A percentile compares a stretch with the other conserved stretches of the same genome.
Evolutionary conservation across 225 moss, liverwort and hornwort genomes (phyloP).

Genomic region (Pseudisothecium myosuroides): DNA sequence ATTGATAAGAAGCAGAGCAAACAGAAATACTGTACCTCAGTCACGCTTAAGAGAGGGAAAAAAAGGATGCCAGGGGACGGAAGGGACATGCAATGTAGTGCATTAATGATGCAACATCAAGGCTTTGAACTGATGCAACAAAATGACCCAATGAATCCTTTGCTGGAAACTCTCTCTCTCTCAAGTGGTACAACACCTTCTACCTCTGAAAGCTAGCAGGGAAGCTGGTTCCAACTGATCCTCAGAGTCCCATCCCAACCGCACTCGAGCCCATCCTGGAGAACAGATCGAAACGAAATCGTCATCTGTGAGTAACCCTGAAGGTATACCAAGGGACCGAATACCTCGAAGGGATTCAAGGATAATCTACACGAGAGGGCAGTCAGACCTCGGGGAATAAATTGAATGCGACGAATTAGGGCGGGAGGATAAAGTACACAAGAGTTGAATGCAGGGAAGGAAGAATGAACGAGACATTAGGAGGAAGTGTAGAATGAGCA

Average conservation of each 20-base stretch:
- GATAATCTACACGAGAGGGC: conserved; percentile 12
- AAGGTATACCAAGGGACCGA: neutral
- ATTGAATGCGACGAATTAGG: conserved; percentile 4
- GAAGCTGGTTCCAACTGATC: neutral
- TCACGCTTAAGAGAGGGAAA: neutral
- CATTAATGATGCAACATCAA: conserved; percentile 39
- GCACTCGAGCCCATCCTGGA: conserved; percentile 8
- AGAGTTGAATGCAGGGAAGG: conserved; percentile 3
- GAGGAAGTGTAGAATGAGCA: conserved; percentile 3
- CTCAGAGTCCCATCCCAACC: conserved; percentile 18
- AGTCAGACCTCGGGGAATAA: neutral
- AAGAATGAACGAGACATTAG: conserved; percentile 5
- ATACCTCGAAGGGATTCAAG: neutral
- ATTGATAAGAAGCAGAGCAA: neutral
- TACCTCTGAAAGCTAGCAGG: conserved; percentile 17
- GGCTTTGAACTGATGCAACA: conserved; percentile 24
- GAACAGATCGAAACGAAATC: conserved; percentile 7
- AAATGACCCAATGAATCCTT: conserved; percentile 21
- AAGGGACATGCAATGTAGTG: conserved; percentile 22
- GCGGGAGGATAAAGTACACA: conserved; percentile 19
- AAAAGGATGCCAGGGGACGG: neutral
- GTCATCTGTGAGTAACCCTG: conserved; percentile 1
- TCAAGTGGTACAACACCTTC: neutral
- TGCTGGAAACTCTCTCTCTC: neutral
- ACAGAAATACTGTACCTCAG: neutral